A percentile compares a stretch with the other conserved stretches of the same genome.
phyloP scores from a whole-genome alignment of 371 early-diverging fungal genomes.

The Gilbertella persicaria region DNA sequence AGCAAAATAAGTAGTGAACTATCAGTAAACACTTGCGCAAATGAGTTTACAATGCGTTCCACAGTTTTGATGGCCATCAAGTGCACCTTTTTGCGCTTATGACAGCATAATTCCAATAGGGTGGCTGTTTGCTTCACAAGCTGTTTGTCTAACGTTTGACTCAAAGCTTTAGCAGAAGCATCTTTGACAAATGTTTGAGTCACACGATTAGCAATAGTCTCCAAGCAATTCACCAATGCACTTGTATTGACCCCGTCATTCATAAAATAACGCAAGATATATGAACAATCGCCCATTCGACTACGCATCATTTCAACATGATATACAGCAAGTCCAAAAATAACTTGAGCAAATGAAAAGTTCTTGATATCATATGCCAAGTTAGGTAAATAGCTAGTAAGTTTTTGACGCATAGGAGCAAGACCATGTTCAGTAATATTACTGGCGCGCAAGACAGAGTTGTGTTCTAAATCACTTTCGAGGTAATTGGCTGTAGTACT shows the following conservation, averaged over 20 bases:
- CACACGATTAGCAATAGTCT: slow-evolving; percentile 71
- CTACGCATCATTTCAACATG: slow-evolving; percentile 85
- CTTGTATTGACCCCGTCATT: slow-evolving; percentile 81
- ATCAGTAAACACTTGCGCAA: slow-evolving; percentile 77
- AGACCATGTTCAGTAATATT: slow-evolving; percentile 56
- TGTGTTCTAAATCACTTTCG: slow-evolving; percentile 88
- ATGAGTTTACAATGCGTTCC: slow-evolving; percentile 55
- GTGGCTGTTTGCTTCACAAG: slow-evolving; percentile 59
- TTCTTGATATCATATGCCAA: slow-evolving; percentile 63
- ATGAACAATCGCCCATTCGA: slow-evolving; percentile 66
- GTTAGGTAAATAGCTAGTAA: slow-evolving; percentile 34
- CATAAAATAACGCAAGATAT: slow-evolving; percentile 79
- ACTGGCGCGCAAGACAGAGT: slow-evolving; percentile 78
- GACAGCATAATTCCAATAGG: slow-evolving; percentile 67
- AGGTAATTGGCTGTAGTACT: slow-evolving; percentile 77
- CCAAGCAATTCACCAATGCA: slow-evolving; percentile 56
- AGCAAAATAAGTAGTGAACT: slow-evolving; percentile 58
- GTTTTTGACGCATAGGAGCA: slow-evolving; percentile 34
- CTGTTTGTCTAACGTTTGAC: slow-evolving; percentile 50
- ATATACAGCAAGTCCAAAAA: slow-evolving; percentile 84
- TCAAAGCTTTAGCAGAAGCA: slow-evolving; percentile 50
- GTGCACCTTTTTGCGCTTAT: slow-evolving; percentile 72
- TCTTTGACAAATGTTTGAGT: slow-evolving; percentile 58
- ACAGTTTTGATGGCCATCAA: slow-evolving; percentile 58
- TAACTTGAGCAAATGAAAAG: slow-evolving; percentile 72